These are phyloP conservation scores for Beauveria varroae DNA, from an alignment of 2,329 filamentous ascomycete genomes.

Conservation along the genomic window DNA sequence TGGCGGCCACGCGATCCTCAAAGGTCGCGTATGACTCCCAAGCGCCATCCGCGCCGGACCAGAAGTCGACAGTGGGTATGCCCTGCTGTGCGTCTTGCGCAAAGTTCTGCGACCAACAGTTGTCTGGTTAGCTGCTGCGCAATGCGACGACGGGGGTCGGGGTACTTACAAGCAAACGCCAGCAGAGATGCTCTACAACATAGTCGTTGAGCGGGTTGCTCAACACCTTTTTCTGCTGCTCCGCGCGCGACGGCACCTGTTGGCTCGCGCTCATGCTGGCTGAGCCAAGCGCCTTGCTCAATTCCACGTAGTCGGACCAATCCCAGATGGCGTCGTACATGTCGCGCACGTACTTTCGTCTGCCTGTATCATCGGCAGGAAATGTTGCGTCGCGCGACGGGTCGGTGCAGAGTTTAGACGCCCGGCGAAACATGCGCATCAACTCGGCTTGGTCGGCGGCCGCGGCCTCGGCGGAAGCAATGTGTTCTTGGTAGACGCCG, in stretches of 20 bases:
- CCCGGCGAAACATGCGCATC: not conserved
- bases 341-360: not conserved
- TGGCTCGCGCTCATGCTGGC: not conserved
- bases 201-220: constrained; percentile 17
- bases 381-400: not conserved
- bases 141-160: too few relatives aligned
- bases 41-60: constrained; percentile 21
- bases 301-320: constrained; percentile 4
- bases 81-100: constrained; percentile 22
- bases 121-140: not conserved
- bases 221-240: constrained; percentile 18
- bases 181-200: constrained; percentile 18
- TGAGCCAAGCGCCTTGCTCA: not conserved
- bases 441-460: not conserved
- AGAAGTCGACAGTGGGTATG: constrained; percentile 17
- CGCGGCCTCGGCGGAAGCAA: not conserved
- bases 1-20: constrained; percentile 18
- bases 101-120: constrained; percentile 9
- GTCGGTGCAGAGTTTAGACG: not conserved
- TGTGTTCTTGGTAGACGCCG: not conserved
- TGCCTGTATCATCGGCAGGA: not conserved
- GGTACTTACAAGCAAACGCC: constrained; percentile 18
- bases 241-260: constrained; percentile 9
- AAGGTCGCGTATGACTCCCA: constrained; percentile 23
- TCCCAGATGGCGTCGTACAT: constrained; percentile 5